Conservation (phyloP, 2,329 filamentous ascomycete species). For the Coniochaeta sp. region DNA sequence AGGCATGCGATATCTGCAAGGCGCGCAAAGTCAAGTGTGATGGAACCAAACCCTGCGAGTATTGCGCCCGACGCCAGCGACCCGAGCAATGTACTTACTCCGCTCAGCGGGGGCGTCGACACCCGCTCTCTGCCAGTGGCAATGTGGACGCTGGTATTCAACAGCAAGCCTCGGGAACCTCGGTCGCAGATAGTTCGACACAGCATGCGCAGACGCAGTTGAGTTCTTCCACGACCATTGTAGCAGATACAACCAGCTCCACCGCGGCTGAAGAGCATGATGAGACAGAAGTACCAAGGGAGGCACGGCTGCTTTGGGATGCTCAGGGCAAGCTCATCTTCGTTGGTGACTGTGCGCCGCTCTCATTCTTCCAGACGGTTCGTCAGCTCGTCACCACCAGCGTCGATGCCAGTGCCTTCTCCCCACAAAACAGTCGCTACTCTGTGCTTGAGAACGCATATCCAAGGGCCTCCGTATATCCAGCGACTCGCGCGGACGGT, state of each 20-base stretch:
- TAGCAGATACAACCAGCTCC: not conserved
- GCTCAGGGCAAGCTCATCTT: constrained; percentile 47
- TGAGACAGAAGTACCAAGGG: constrained; percentile 45
- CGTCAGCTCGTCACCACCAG: constrained; percentile 41
- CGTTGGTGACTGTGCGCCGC: constrained; percentile 47
- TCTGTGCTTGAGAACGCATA: constrained; percentile 39
- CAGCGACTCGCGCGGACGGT: not conserved
- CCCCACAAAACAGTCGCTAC: constrained; percentile 40
- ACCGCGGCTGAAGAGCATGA: constrained; percentile 22
- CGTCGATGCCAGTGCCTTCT: constrained; percentile 41
- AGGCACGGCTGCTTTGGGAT: constrained; percentile 43
- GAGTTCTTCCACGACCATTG: constrained; percentile 21
- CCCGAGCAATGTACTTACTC: constrained; percentile 40
- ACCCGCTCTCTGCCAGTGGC: not conserved
- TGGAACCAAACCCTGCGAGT: constrained; percentile 42
- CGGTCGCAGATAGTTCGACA: not conserved
- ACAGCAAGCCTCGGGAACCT: not conserved
- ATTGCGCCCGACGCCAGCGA: constrained; percentile 36
- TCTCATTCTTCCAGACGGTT: constrained; percentile 49
- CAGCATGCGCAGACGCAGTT: constrained; percentile 10
- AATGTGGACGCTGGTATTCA: not conserved
- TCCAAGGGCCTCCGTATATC: constrained; percentile 5
- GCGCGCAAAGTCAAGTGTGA: constrained; percentile 48
- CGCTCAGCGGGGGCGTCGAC: constrained; percentile 29
- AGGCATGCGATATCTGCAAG: constrained; percentile 48